A percentile compares a stretch with the other conserved stretches of the same genome.
phyloP scores from a whole-genome alignment of 2,329 filamentous ascomycete genomes.

The Monilinia polystroma region DNA sequence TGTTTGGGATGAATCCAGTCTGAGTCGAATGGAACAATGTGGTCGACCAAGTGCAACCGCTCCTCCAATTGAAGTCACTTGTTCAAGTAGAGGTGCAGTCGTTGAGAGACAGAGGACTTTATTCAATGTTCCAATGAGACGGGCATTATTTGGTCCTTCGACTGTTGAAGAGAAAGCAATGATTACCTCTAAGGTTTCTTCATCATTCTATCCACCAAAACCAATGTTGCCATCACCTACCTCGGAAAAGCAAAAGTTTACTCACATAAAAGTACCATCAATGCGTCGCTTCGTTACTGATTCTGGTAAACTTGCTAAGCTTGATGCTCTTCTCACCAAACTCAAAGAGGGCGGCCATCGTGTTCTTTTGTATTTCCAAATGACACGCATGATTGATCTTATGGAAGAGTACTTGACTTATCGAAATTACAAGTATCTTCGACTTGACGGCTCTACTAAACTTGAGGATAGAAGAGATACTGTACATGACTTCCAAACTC shows the following conservation, averaged over 20 bases:
- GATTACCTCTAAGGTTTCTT: slow-evolving; percentile 69
- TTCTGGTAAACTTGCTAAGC: slow-evolving; percentile 89
- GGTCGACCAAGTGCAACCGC: slow-evolving; percentile 76
- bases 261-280: slow-evolving; percentile 86
- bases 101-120: slow-evolving; percentile 69
- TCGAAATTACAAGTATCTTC: slow-evolving; percentile 98
- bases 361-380: slow-evolving; percentile 98
- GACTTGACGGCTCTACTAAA: slow-evolving; percentile 94
- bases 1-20: slow-evolving; percentile 66
- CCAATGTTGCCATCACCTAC: slow-evolving; percentile 74
- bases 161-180: slow-evolving; percentile 69
- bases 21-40: slow-evolving; percentile 77
- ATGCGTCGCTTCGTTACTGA: slow-evolving; percentile 98
- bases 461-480: slow-evolving; percentile 95
- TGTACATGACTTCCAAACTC: slow-evolving; percentile 92
- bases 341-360: slow-evolving; percentile 92
- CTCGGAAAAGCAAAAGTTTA: slow-evolving; percentile 80
- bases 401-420: slow-evolving; percentile 99
- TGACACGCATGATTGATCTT: slow-evolving; percentile 99
- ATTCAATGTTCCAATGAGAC: slow-evolving; percentile 77
- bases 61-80: slow-evolving; percentile 79
- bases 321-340: slow-evolving; percentile 82
- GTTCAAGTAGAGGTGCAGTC: slow-evolving; percentile 63
- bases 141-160: slow-evolving; percentile 67
- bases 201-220: slow-evolving; percentile 60